Conservation (phyloP, 148 eudicot species). For the Rhododendron simsii region DNA sequence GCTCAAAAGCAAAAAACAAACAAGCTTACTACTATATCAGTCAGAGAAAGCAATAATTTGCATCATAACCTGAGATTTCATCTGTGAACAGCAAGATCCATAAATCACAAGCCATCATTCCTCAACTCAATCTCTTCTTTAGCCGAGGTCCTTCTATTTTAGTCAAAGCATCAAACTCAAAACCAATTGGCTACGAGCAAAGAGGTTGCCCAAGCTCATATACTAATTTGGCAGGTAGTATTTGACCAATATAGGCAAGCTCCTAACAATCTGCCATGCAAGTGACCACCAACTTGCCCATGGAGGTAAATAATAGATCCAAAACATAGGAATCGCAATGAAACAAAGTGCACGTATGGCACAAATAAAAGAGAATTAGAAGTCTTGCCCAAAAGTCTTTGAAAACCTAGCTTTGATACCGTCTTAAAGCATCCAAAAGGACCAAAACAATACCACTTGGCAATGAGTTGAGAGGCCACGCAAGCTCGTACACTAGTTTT, state of each 20-base stretch:
- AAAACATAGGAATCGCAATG: not conserved
- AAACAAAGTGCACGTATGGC: not conserved
- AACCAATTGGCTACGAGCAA: not conserved
- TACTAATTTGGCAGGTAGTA: not conserved
- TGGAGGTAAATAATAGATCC: not conserved
- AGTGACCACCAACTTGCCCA: not conserved
- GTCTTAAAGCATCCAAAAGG: not conserved
- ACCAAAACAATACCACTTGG: not conserved
- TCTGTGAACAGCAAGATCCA: not conserved
- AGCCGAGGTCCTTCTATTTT: not conserved
- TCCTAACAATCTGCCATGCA: not conserved
- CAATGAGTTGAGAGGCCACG: not conserved
- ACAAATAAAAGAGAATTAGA: not conserved
- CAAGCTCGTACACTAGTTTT: not conserved
- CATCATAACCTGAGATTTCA: not conserved
- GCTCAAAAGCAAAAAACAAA: not conserved
- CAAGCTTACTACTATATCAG: not conserved
- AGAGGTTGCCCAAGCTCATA: not conserved
- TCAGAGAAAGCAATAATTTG: not conserved
- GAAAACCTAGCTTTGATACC: not conserved
- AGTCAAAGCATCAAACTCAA: not conserved
- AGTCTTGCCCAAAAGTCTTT: not conserved
- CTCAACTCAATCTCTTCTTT: not conserved
- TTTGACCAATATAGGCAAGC: not conserved
- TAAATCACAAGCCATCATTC: not conserved